Percentiles rank a stretch among this genome's conserved stretches.
Evolutionary conservation across 2,329 filamentous ascomycete genomes (phyloP).

Genomic region (Bisporella sp.): DNA sequence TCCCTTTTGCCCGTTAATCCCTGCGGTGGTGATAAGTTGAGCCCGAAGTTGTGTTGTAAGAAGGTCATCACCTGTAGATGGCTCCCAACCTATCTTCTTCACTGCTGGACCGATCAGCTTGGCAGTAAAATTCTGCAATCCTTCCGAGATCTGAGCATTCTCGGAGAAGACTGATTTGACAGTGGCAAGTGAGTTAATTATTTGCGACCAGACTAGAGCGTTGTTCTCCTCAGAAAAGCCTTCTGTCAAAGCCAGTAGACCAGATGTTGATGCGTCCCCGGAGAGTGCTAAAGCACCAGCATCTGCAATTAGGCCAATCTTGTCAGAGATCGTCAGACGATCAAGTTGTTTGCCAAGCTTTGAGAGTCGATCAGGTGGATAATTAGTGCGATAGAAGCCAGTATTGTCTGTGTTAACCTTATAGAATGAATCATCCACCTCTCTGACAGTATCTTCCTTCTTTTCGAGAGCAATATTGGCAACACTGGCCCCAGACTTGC

Average conservation of each 20-base stretch:
- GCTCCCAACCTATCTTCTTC: slow-evolving; percentile 80
- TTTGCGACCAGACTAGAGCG: slow-evolving; percentile 84
- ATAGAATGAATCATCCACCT: slow-evolving; percentile 76
- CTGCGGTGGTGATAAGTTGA: slow-evolving; percentile 69
- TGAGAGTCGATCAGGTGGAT: slow-evolving; percentile 74
- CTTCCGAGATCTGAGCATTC: slow-evolving; percentile 63
- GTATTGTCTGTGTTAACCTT: slow-evolving; percentile 85
- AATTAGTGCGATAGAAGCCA: slow-evolving; percentile 81
- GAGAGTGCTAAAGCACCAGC: slow-evolving; percentile 84
- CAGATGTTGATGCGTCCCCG: slow-evolving; percentile 74
- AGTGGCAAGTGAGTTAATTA: slow-evolving; percentile 67
- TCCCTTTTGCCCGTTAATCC: slow-evolving; percentile 65
- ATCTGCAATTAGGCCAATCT: slow-evolving; percentile 87
- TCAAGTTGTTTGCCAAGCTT: slow-evolving; percentile 74
- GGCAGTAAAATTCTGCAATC: slow-evolving; percentile 70
- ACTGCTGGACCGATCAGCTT: slow-evolving; percentile 70
- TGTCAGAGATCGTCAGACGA: slow-evolving; percentile 76
- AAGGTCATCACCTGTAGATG: slow-evolving; percentile 70
- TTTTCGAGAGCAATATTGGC: slow-evolving; percentile 62
- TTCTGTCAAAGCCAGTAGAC: slow-evolving; percentile 75
- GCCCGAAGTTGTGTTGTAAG: slow-evolving; percentile 77
- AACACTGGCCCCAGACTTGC: slow-evolving; percentile 58
- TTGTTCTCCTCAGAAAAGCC: slow-evolving; percentile 77
- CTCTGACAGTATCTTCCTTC: slow-evolving; percentile 70
- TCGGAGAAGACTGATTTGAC: slow-evolving; percentile 82